Percentiles rank a stretch among this genome's conserved stretches.
phyloP scores from a whole-genome alignment of 345 rosid genomes.

The Ceriops tagal region DNA sequence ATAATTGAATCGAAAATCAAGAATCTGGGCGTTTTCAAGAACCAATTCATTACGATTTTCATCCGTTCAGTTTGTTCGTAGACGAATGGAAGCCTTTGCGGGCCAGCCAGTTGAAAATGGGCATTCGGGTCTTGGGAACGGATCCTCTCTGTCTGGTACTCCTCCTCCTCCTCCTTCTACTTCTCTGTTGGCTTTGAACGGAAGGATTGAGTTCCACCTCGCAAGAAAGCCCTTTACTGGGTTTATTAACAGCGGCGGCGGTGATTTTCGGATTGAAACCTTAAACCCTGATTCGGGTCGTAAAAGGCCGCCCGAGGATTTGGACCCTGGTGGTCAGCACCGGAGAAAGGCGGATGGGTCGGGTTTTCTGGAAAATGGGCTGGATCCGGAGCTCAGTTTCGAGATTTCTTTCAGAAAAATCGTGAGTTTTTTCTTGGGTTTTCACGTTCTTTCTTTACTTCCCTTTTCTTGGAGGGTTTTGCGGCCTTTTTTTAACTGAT shows the following conservation, averaged over 20 bases:
- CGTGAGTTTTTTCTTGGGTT: slow-evolving; percentile 41
- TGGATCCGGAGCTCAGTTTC: slow-evolving; percentile 69
- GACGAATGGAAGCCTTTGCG: no score
- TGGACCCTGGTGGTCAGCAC: slow-evolving; percentile 5
- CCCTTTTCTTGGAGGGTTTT: no score
- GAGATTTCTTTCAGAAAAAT: slow-evolving; percentile 62
- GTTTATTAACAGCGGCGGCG: slow-evolving; percentile 22
- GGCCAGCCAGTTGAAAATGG: background rate
- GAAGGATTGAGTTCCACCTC: slow-evolving; percentile 61
- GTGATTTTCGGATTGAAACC: slow-evolving; percentile 72
- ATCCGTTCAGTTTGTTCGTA: no score
- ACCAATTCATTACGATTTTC: no score
- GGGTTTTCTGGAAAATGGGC: slow-evolving; percentile 48
- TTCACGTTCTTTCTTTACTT: background rate
- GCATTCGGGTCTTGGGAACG: background rate
- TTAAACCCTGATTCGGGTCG: slow-evolving; percentile 45
- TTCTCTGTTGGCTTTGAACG: background rate
- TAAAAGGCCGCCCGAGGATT: slow-evolving; percentile 18
- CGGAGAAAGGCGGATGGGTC: slow-evolving; percentile 44
- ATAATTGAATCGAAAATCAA: no score
- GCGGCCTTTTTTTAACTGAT: no score
- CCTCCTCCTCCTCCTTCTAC: slow-evolving; percentile 18
- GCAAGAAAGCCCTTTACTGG: slow-evolving; percentile 56
- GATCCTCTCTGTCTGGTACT: background rate
- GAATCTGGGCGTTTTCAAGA: no score